phyloP scores from a whole-genome alignment of 2,329 filamentous ascomycete species.

The Metarhizium album region DNA sequence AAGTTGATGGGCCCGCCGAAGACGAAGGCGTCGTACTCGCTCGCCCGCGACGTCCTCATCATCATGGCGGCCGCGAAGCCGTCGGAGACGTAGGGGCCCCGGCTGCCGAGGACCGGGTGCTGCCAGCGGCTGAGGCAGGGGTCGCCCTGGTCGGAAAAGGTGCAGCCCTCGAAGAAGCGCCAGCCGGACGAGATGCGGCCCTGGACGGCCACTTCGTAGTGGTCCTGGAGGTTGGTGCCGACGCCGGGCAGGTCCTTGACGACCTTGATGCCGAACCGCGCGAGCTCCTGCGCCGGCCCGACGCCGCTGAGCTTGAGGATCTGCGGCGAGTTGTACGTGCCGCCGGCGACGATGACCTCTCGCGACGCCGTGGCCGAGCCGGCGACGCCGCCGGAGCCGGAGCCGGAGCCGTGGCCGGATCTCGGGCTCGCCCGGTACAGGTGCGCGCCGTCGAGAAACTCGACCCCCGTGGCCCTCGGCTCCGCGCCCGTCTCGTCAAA shows the following conservation, averaged over 20 bases:
- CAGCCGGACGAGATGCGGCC: constrained; percentile 8
- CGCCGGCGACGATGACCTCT: constrained; percentile 38
- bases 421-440: constrained; percentile 34
- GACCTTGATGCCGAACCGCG: constrained; percentile 35
- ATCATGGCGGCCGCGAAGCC: constrained; percentile 14
- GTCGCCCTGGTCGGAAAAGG: constrained; percentile 19
- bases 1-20: constrained; percentile 19
- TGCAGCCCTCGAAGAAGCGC: constrained; percentile 14
- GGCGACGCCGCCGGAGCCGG: constrained; percentile 12
- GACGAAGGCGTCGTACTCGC: constrained; percentile 19
- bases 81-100: constrained; percentile 14
- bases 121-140: constrained; percentile 25
- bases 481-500: constrained; percentile 18
- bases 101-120: constrained; percentile 2
- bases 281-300: constrained; percentile 28
- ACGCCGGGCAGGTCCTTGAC: constrained; percentile 50
- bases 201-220: constrained; percentile 17
- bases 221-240: constrained; percentile 37
- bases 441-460: constrained; percentile 28
- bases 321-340: constrained; percentile 35
- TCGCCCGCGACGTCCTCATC: constrained; percentile 17
- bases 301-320: constrained; percentile 36
- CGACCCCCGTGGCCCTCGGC: constrained; percentile 31
- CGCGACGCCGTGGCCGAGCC: constrained; percentile 22
- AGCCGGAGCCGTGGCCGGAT: constrained; percentile 14